phyloP scores from a whole-genome alignment of 768 basidiomycete species.

The Suillus subaureus region DNA sequence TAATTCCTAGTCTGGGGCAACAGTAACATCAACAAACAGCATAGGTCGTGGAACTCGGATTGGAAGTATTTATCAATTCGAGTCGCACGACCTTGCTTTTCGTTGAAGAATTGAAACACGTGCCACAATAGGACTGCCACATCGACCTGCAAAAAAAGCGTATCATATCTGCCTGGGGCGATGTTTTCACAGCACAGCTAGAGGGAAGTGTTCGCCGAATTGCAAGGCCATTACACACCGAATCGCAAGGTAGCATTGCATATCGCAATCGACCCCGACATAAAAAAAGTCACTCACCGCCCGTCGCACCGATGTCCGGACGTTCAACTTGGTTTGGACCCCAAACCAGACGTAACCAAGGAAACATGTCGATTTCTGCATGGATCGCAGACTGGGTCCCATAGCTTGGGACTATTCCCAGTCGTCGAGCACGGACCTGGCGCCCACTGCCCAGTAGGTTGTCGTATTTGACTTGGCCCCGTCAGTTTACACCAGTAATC shows the following conservation, averaged over 20 bases:
- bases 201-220: not conserved
- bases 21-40: not conserved
- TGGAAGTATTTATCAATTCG: not conserved
- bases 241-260: not conserved
- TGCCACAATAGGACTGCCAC: not conserved
- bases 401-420: not conserved
- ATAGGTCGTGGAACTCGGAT: not conserved
- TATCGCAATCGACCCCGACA: not conserved
- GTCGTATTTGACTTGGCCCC: not conserved
- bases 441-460: not conserved
- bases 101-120: not conserved
- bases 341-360: slow-evolving; percentile 2
- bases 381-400: not conserved
- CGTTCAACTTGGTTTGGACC: not conserved
- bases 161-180: not conserved
- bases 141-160: no score
- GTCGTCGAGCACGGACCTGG: not conserved
- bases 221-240: not conserved
- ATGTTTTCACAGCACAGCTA: not conserved
- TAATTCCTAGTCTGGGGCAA: not conserved
- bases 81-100: not conserved
- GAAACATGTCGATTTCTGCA: not conserved
- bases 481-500: not conserved
- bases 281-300: not conserved
- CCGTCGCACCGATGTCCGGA: not conserved